These are phyloP conservation scores for Sarcodon sp. DNA, from an alignment of 768 basidiomycete genomes.

Conservation along the genomic window DNA sequence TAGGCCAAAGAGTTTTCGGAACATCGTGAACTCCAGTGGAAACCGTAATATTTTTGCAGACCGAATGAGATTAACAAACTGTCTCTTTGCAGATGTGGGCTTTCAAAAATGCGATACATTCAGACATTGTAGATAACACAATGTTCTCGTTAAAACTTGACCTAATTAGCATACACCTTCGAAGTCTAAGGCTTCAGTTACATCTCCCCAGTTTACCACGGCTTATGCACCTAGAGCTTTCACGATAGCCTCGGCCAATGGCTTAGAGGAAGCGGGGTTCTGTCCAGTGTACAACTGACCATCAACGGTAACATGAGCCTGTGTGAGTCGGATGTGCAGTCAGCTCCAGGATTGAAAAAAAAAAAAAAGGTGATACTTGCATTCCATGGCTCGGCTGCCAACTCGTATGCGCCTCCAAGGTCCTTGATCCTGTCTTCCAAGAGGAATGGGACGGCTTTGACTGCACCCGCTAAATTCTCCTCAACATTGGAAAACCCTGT, in stretches of 20 bases:
- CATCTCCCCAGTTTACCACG: too few species aligned
- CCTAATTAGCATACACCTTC: too few species aligned
- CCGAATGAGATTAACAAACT: too few species aligned
- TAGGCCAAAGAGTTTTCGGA: too few species aligned
- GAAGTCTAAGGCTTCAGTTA: too few species aligned
- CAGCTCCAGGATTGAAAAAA: background rate
- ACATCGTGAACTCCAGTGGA: too few species aligned
- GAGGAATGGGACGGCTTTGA: slow-evolving; percentile 54
- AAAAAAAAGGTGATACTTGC: slow-evolving; percentile 23
- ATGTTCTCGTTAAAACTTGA: too few species aligned
- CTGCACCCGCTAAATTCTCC: slow-evolving; percentile 34
- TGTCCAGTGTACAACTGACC: slow-evolving; percentile 59
- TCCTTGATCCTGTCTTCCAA: slow-evolving; percentile 50
- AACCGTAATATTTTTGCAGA: too few species aligned
- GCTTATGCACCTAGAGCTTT: slow-evolving; percentile 22
- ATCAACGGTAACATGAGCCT: slow-evolving; percentile 39
- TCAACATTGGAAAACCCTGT: slow-evolving; percentile 69
- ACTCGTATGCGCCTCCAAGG: slow-evolving; percentile 57
- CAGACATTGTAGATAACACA: too few species aligned
- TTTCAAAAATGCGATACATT: too few species aligned
- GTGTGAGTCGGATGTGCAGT: background rate
- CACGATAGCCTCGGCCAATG: slow-evolving; percentile 43
- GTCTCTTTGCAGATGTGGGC: too few species aligned
- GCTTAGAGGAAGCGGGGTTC: slow-evolving; percentile 55
- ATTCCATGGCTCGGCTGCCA: slow-evolving; percentile 40